Conservation (phyloP, 192 early-diverging fungal genomes). For the Gamsiella multidivaricata region DNA sequence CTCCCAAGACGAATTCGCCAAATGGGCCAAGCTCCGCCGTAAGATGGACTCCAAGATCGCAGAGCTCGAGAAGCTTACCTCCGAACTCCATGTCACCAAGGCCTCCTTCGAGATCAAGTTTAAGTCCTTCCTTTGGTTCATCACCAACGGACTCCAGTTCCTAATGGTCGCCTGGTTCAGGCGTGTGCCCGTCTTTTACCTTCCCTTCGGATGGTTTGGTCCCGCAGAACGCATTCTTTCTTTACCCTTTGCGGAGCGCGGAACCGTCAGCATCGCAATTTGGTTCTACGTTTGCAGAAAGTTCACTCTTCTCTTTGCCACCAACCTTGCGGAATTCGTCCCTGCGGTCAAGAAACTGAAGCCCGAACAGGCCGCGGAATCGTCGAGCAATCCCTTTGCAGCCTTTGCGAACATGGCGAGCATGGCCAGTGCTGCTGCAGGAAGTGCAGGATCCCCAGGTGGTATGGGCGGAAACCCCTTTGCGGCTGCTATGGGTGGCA, state of each 20-base stretch:
- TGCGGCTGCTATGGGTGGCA: constrained; percentile 24
- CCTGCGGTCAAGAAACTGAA: constrained; percentile 32
- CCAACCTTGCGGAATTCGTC: constrained; percentile 45
- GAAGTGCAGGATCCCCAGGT: constrained; percentile 13
- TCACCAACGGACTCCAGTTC: constrained; percentile 70
- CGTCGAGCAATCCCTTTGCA: constrained; percentile 22
- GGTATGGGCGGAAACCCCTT: constrained; percentile 40
- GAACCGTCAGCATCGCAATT: constrained; percentile 78
- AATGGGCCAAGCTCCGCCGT: constrained; percentile 90
- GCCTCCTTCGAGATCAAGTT: constrained; percentile 84
- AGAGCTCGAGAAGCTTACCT: constrained; percentile 72
- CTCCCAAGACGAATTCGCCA: constrained; percentile 90
- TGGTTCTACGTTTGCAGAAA: constrained; percentile 84
- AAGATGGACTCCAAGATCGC: constrained; percentile 77
- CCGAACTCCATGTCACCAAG: constrained; percentile 72
- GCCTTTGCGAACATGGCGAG: constrained; percentile 44
- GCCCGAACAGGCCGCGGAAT: constrained; percentile 15
- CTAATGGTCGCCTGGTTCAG: constrained; percentile 75
- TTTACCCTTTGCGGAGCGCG: constrained; percentile 78
- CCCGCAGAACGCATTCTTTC: constrained; percentile 74
- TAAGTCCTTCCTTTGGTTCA: constrained; percentile 72
- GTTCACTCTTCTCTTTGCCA: constrained; percentile 58
- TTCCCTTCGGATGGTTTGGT: constrained; percentile 83
- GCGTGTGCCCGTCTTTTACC: constrained; percentile 76
- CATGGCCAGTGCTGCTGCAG: constrained; percentile 14